Percentiles rank a stretch among this genome's conserved stretches.
These are phyloP conservation scores for Puccinia novopanici DNA, from an alignment of 1,284 basidiomycete genomes.

Conservation along the genomic window DNA sequence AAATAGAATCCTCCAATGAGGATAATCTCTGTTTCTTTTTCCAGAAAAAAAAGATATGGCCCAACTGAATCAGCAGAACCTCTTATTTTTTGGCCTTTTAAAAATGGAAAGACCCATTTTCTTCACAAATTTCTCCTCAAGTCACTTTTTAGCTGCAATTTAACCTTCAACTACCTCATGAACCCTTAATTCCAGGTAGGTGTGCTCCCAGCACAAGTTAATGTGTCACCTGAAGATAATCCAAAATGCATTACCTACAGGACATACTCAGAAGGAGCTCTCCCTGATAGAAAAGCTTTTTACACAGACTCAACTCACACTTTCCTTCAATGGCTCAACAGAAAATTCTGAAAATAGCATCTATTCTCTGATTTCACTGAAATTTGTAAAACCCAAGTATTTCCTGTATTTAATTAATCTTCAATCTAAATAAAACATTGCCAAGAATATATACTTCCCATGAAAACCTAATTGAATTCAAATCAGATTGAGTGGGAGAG, in stretches of 20 bases:
- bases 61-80: not conserved
- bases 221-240: not conserved
- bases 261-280: slow-evolving; percentile 14
- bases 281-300: no score
- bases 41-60: not conserved
- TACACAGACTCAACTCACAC: no score
- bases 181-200: slow-evolving; percentile 31
- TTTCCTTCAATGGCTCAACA: no score
- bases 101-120: not conserved
- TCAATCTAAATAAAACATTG: not conserved
- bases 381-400: not conserved
- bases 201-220: not conserved
- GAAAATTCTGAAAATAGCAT: no score
- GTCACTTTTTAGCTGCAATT: no score
- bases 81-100: not conserved
- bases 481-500: not conserved
- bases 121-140: no score
- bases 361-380: not conserved
- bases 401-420: slow-evolving; percentile 20
- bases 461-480: not conserved
- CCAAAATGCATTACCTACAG: not conserved
- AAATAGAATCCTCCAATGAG: not conserved
- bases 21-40: not conserved
- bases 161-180: no score
- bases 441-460: not conserved